Conservation (phyloP, 192 early-diverging fungal genomes). For the Cladochytrium replicatum region DNA sequence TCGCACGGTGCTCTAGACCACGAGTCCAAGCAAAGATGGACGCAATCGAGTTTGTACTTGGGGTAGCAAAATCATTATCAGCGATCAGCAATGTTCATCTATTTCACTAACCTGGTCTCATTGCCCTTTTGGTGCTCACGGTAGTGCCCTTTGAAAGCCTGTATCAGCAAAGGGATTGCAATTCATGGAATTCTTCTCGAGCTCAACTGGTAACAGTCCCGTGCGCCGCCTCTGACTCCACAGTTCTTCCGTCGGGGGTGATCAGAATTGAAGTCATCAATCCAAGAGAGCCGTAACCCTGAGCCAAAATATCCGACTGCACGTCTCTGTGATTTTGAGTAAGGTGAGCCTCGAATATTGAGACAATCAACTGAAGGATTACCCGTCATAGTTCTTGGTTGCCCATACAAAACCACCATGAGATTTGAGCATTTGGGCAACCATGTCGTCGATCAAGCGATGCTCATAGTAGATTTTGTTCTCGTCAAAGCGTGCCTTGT, state of each 20-base stretch:
- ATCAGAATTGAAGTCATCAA: constrained; percentile 95
- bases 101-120: constrained; percentile 42
- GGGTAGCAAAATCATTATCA: neutral
- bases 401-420: constrained; percentile 90
- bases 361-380: neutral
- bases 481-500: constrained; percentile 70
- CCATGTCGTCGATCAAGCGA: constrained; percentile 97
- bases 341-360: neutral
- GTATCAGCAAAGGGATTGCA: no score
- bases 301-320: constrained; percentile 92
- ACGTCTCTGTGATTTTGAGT: constrained; percentile 61
- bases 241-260: constrained; percentile 82
- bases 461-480: constrained; percentile 96
- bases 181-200: no score
- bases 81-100: neutral
- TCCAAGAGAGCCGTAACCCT: constrained; percentile 85
- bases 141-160: constrained; percentile 78
- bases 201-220: constrained; percentile 94
- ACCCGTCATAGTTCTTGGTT: constrained; percentile 81
- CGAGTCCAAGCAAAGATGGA: constrained; percentile 88
- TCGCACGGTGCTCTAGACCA: constrained; percentile 88
- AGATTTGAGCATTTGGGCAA: constrained; percentile 93
- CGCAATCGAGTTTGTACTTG: constrained; percentile 91
- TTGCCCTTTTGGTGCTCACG: constrained; percentile 93
- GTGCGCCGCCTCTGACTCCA: constrained; percentile 95